Evolutionary conservation across 495 filamentous ascomycete genomes (phyloP), one percentile per base, ranked within the genome.

Genomic region (Aspergillus cavernicola): DNA sequence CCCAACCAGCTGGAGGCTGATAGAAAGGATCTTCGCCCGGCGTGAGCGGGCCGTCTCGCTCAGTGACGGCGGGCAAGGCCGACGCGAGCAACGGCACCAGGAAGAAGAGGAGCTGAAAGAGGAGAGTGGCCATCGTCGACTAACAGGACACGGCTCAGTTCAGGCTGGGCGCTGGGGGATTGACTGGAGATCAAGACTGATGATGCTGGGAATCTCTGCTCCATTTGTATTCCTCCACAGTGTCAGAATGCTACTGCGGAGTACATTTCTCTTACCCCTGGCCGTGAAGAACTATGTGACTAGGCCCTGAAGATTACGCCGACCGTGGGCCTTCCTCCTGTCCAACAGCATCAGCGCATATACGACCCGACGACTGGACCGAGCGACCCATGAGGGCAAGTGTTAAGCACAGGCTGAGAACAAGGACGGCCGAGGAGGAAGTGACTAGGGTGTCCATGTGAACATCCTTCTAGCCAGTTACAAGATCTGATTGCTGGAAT

Each of bases 21-120:
- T 81, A 80, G 64, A 72, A 82, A 10, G 74, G 72, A 39, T 80
- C 79, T 35, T 58, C 31, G 8, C 39, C 43, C 11, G 59, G 59
- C 20, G 29, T 19, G 1, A 50, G 19, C n/a, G 53, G 58, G 3
- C 56, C 50, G 18, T 40, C 26, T 16, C 32, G 13, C 16, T 31
- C 38, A 32, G n/a, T 31, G 36, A n/a, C 10, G 3, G 44, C 31
- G 7, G 53, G 53, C 38, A 45, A 43, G 20, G 28, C 53, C 37
- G 41, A 15, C 18, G 45, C 38, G 33, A 56, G 41, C 1, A 53
- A 39, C 5, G 50, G 40, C 13, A 36, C 50, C 40, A 53, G 33
- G 19, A 53, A 41, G 22, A 43, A 45, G 13, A 53, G 50, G 31
- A 45, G 28, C 15, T 53, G 40, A 19, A 38, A 46, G 40, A 53